Conservation (phyloP, 169 alveolate species). For the Eimeria necatrix region DNA sequence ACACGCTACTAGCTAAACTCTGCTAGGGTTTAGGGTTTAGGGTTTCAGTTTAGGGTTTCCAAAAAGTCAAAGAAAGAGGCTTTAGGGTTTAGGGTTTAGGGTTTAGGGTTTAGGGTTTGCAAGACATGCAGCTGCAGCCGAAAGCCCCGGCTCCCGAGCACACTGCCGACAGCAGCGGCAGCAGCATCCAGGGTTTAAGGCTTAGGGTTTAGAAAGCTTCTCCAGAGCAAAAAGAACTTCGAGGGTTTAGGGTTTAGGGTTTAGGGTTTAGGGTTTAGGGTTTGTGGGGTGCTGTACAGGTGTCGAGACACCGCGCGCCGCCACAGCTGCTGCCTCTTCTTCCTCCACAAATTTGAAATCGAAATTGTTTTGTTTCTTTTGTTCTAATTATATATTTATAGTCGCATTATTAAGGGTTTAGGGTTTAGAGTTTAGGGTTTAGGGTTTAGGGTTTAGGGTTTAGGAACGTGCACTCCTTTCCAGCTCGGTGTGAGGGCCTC, state of each 20-base stretch:
- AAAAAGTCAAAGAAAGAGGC: background rate
- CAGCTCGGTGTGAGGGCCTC: background rate
- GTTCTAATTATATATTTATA: background rate
- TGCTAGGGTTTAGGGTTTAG: background rate
- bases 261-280: conserved; percentile 23
- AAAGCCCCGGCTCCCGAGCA: background rate
- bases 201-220: conserved; percentile 19
- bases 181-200: conserved; percentile 10
- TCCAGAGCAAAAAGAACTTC: too few species aligned
- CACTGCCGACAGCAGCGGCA: conserved; percentile 49
- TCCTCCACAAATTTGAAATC: too few species aligned
- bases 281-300: too few species aligned
- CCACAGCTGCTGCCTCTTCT: too few species aligned
- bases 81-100: conserved; percentile 27
- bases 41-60: background rate
- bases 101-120: conserved; percentile 12
- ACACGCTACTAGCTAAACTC: background rate
- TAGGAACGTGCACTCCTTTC: too few species aligned
- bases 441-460: background rate
- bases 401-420: background rate
- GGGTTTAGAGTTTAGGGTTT: conserved; percentile 4
- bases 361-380: too few species aligned
- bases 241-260: background rate
- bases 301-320: too few species aligned
- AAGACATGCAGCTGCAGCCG: conserved; percentile 19